A percentile compares a stretch with the other conserved stretches of the same genome.
Conservation (phyloP, 192 early-diverging fungal species). For the Cladochytrium replicatum region DNA sequence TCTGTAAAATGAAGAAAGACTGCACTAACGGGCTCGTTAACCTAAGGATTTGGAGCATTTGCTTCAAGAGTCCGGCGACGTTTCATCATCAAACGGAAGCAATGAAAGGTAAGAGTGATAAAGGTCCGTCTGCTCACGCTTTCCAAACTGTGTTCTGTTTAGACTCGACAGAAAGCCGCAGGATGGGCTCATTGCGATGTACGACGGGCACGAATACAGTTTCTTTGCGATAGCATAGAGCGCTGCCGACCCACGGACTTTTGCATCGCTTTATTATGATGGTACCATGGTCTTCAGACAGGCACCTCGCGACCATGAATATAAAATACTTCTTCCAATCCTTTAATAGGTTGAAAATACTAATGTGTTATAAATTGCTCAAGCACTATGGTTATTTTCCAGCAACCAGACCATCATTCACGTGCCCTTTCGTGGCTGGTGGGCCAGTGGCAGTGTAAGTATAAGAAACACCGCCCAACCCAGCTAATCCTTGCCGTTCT, state of each 20-base stretch:
- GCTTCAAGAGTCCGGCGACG: slow-evolving; percentile 51
- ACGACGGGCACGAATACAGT: slow-evolving; percentile 89
- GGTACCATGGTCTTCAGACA: slow-evolving; percentile 86
- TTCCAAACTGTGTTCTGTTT: neutral
- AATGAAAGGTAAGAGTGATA: too few species aligned
- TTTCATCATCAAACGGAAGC: neutral
- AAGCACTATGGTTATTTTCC: too few species aligned
- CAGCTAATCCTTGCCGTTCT: too few species aligned
- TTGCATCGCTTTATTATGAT: slow-evolving; percentile 87
- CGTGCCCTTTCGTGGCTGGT: too few species aligned
- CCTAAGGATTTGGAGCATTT: slow-evolving; percentile 67
- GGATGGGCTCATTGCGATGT: slow-evolving; percentile 80
- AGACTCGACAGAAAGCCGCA: slow-evolving; percentile 22
- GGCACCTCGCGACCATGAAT: slow-evolving; percentile 78
- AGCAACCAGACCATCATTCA: too few species aligned
- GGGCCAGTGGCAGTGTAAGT: too few species aligned
- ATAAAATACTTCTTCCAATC: slow-evolving; percentile 62
- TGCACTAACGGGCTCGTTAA: neutral
- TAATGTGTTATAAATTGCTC: too few species aligned
- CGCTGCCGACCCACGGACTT: slow-evolving; percentile 82
- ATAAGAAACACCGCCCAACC: too few species aligned
- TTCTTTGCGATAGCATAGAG: slow-evolving; percentile 90
- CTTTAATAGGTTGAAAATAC: too few species aligned
- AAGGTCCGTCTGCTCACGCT: neutral
- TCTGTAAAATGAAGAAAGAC: neutral